Percentiles rank a stretch among this genome's conserved stretches.
These are phyloP conservation scores for Epichloe uncinata DNA, from an alignment of 2,329 filamentous ascomycete genomes.

Conservation along the genomic window DNA sequence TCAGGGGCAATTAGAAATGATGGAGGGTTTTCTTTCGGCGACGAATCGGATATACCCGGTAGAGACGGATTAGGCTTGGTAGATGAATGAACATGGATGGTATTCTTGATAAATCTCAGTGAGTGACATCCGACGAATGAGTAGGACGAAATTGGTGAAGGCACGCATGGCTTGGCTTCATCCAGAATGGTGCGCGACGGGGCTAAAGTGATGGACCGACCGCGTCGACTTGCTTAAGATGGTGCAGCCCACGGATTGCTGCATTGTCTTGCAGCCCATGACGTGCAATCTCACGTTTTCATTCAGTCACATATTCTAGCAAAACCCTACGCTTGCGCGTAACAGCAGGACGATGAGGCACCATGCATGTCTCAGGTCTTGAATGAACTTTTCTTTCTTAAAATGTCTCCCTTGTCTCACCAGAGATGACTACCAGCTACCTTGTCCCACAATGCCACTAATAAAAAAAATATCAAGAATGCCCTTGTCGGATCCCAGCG, in stretches of 20 bases:
- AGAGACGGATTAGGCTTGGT: not conserved
- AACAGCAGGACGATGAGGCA: too few species aligned
- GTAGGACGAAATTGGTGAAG: too few species aligned
- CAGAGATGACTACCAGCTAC: not conserved
- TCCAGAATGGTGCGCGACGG: too few species aligned
- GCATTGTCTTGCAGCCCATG: too few species aligned
- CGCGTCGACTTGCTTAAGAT: too few species aligned
- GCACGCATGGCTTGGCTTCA: too few species aligned
- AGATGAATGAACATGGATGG: not conserved
- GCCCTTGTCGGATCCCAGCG: constrained; percentile 21
- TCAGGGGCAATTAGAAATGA: not conserved
- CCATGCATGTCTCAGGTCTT: not conserved
- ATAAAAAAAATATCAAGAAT: constrained; percentile 8
- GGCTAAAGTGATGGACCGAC: too few species aligned
- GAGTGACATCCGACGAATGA: too few species aligned
- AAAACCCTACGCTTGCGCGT: too few species aligned
- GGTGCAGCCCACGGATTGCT: too few species aligned
- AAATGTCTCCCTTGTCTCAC: not conserved
- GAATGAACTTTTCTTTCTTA: constrained; percentile 8
- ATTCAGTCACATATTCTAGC: too few species aligned
- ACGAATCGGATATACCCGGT: constrained; percentile 2
- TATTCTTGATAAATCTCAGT: constrained; percentile 2
- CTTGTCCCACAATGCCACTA: not conserved
- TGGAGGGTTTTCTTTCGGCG: constrained; percentile 9
- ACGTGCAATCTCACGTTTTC: too few species aligned